Percentiles rank a stretch among this genome's conserved stretches.
Conservation (phyloP, 2,329 filamentous ascomycete species). For the Exophiala phaeomuriformis region DNA sequence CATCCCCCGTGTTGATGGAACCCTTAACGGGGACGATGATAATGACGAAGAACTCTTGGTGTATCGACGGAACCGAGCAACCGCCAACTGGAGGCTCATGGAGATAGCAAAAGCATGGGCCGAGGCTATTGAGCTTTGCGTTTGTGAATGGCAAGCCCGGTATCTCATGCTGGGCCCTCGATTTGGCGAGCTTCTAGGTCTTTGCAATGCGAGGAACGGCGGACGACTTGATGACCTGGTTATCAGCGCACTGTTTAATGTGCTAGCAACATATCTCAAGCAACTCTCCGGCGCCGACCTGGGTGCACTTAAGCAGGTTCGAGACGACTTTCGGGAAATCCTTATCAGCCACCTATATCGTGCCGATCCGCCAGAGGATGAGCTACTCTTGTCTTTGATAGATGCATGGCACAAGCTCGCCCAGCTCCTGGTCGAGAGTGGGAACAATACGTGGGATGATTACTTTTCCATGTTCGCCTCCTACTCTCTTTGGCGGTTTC, state of each 20-base stretch:
- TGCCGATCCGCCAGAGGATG: not conserved
- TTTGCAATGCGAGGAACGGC: not conserved
- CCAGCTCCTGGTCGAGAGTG: slow-evolving; percentile 5
- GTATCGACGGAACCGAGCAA: slow-evolving; percentile 8
- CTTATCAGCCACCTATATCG: slow-evolving; percentile 8
- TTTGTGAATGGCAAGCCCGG: slow-evolving; percentile 9
- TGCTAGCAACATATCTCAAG: slow-evolving; percentile 13
- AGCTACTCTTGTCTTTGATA: slow-evolving; percentile 11
- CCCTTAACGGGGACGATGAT: not conserved
- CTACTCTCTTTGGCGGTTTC: slow-evolving; percentile 10
- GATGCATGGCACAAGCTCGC: slow-evolving; percentile 19
- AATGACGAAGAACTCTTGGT: not conserved
- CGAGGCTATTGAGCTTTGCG: slow-evolving; percentile 15
- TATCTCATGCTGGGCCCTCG: slow-evolving; percentile 7
- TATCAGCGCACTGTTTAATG: slow-evolving; percentile 4
- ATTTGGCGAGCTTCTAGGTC: not conserved
- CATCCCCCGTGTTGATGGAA: slow-evolving; percentile 1
- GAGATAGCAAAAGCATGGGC: slow-evolving; percentile 7
- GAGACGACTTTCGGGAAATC: slow-evolving; percentile 6
- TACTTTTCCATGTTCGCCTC: slow-evolving; percentile 11
- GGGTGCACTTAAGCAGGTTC: not conserved
- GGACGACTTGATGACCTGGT: slow-evolving; percentile 2
- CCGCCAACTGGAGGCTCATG: slow-evolving; percentile 2
- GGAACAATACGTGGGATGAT: slow-evolving; percentile 11
- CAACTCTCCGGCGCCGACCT: slow-evolving; percentile 2